These are phyloP conservation scores for Dryas integrifolia DNA, from an alignment of 331 rosid genomes.

Conservation along the genomic window DNA sequence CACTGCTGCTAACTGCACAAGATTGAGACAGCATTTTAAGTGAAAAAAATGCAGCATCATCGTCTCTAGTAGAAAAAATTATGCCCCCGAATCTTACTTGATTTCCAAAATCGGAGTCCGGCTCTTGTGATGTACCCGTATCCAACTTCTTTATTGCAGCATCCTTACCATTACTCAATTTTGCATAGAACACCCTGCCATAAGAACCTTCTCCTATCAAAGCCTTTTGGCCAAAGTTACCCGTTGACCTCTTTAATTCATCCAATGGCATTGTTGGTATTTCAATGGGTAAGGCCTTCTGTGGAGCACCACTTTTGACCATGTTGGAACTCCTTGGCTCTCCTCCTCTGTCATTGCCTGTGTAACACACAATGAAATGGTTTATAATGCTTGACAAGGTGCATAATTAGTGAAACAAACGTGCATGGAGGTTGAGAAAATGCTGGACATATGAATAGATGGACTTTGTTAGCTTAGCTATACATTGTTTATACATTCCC, in stretches of 20 bases:
- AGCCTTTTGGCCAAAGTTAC: constrained; percentile 64
- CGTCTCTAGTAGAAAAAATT: not conserved
- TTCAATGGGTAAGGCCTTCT: constrained; percentile 73
- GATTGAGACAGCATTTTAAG: not conserved
- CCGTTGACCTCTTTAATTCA: constrained; percentile 69
- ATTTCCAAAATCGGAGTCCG: constrained; percentile 60
- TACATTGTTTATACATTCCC: not conserved
- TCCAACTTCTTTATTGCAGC: constrained; percentile 87
- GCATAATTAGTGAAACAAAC: not conserved
- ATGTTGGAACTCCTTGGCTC: constrained; percentile 67
- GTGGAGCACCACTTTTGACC: constrained; percentile 64
- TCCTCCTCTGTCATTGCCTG: constrained; percentile 82
- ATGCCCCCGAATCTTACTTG: constrained; percentile 44
- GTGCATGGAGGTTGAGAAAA: not conserved
- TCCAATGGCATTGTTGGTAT: constrained; percentile 59
- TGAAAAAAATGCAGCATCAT: constrained; percentile 2
- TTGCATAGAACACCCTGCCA: constrained; percentile 75
- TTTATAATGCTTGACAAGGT: not conserved
- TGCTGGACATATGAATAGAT: not conserved
- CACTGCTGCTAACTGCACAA: constrained; percentile 69
- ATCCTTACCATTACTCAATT: constrained; percentile 48
- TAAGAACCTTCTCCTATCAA: constrained; percentile 95
- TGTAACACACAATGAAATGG: not conserved
- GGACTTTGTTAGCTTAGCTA: not conserved
- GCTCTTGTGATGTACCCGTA: constrained; percentile 62